Conservation (phyloP, 2,329 filamentous ascomycete genomes). For the Davidsoniella australis region DNA sequence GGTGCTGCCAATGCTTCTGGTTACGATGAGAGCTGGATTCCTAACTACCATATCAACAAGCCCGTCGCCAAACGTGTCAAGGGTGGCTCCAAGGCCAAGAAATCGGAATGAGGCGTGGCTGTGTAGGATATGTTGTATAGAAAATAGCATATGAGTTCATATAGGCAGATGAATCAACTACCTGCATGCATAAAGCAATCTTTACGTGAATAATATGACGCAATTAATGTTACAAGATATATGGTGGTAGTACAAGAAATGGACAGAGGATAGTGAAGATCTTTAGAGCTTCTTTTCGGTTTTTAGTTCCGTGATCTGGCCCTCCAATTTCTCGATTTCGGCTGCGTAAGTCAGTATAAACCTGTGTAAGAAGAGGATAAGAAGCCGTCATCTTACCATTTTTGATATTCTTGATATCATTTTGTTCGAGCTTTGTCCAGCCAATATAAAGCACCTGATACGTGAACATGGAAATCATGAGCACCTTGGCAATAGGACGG, state of each 20-base stretch:
- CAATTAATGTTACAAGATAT: neutral
- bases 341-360: neutral
- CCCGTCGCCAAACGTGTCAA: slow-evolving; percentile 55
- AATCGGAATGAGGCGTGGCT: slow-evolving; percentile 10
- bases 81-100: slow-evolving; percentile 34
- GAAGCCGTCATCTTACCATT: slow-evolving; percentile 5
- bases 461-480: slow-evolving; percentile 57
- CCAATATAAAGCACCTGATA: slow-evolving; percentile 63
- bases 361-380: neutral
- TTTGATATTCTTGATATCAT: slow-evolving; percentile 33
- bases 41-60: slow-evolving; percentile 72
- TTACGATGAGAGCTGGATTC: slow-evolving; percentile 91
- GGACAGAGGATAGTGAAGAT: neutral
- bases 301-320: slow-evolving; percentile 4
- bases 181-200: too few relatives aligned
- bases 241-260: neutral
- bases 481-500: slow-evolving; percentile 54
- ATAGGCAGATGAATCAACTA: too few relatives aligned
- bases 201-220: neutral
- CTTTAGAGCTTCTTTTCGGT: slow-evolving; percentile 5
- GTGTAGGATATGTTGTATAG: neutral
- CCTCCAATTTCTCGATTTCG: slow-evolving; percentile 1
- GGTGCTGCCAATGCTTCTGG: slow-evolving; percentile 45
- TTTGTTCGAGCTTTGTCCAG: slow-evolving; percentile 58
- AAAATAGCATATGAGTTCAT: neutral